phyloP scores from a whole-genome alignment of 306 rosid genomes.

The Herpetospermum pedunculosum region DNA sequence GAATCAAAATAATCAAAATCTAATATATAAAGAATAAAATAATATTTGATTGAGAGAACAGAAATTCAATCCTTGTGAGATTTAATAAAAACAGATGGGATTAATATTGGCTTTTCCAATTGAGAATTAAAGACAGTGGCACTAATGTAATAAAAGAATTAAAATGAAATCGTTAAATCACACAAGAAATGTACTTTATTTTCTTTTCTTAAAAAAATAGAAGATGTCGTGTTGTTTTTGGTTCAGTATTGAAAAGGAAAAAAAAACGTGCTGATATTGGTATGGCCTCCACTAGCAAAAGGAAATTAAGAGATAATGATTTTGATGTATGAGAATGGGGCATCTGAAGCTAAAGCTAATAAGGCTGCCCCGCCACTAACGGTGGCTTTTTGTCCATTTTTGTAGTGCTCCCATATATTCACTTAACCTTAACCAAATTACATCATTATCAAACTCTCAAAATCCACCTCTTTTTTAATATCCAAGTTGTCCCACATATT shows the following conservation, averaged over 20 bases:
- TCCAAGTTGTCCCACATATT: not conserved
- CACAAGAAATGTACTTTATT: not conserved
- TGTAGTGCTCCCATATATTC: not conserved
- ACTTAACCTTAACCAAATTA: not conserved
- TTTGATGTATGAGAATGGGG: not conserved
- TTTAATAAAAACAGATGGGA: not conserved
- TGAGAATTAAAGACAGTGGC: not conserved
- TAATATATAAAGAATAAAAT: too few relatives aligned
- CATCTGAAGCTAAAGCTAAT: not conserved
- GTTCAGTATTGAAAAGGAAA: not conserved
- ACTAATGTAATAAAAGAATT: not conserved
- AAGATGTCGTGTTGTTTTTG: not conserved
- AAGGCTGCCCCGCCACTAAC: slow-evolving; percentile 2
- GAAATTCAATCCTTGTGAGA: too few relatives aligned
- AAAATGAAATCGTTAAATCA: not conserved
- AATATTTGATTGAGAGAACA: too few relatives aligned
- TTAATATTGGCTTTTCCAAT: not conserved
- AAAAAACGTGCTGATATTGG: not conserved
- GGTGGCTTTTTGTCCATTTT: not conserved
- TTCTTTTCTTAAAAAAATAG: too few relatives aligned
- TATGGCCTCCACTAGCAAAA: slow-evolving; percentile 4
- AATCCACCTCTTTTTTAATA: not conserved
- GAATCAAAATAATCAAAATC: too few relatives aligned
- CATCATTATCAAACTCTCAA: not conserved
- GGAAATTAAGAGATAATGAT: not conserved